phyloP scores from a whole-genome alignment of 1,284 basidiomycete genomes.

The Papiliotrema nemorosa region DNA sequence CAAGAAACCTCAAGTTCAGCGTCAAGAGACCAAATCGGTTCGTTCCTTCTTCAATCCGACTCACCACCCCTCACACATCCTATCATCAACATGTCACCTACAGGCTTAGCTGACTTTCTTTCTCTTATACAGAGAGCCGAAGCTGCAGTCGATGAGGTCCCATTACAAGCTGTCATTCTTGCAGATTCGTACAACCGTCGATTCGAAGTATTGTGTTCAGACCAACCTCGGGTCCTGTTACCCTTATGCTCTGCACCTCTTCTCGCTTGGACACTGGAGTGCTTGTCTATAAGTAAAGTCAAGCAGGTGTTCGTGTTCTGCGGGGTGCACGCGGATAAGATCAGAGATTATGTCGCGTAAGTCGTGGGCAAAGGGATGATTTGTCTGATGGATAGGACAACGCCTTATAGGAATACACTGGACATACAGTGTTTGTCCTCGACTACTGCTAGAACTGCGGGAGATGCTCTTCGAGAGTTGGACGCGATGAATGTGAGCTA shows the following conservation, averaged over 20 bases:
- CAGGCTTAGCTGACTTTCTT: conserved; percentile 12
- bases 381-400: conserved; percentile 17
- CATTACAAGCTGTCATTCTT: conserved; percentile 85
- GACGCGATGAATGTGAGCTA: conserved; percentile 64
- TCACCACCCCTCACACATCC: not conserved
- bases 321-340: conserved; percentile 77
- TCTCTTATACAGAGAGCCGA: conserved; percentile 30
- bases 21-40: conserved; percentile 26
- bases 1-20: conserved; percentile 33
- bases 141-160: conserved; percentile 64
- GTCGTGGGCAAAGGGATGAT: conserved; percentile 30
- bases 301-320: conserved; percentile 94
- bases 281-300: conserved; percentile 83
- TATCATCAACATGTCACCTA: not conserved
- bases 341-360: conserved; percentile 75
- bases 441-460: conserved; percentile 82
- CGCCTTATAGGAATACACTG: conserved; percentile 60
- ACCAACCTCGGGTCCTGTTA: conserved; percentile 79
- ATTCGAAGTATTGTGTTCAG: conserved; percentile 79
- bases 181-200: conserved; percentile 94
- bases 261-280: conserved; percentile 94
- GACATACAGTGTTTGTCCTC: conserved; percentile 85
- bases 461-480: conserved; percentile 94
- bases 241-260: conserved; percentile 92
- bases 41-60: conserved; percentile 1